Base-by-base conservation (phyloP, 164 flowering plant genomes). In the Kingdonia uniflora region DNA sequence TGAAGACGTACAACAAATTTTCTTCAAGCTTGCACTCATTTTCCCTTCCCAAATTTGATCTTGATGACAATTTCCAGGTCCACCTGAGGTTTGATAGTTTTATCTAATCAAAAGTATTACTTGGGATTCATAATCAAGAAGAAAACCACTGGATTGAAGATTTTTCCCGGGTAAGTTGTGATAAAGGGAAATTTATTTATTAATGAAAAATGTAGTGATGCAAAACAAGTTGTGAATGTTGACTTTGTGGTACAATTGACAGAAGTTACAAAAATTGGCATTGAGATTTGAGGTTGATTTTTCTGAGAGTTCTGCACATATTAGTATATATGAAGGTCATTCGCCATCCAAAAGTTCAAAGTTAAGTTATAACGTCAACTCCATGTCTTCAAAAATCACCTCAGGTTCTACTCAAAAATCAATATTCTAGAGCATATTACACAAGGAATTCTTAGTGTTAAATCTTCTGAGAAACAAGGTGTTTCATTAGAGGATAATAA, bases 61-160 rank as follows among this genome's bases (percentile, higher is more conserved):
- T n/a, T n/a, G n/a, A n/a, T n/a, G 68, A 50, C 81, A 89, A 43
- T 91, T 71, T 70, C 78, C 26, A 70, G 50, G 82, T 73, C 47
- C 76, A 75, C 68, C 42, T 85, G 62, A 88, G 85, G 58, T 88
- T 84, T 78, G 95, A 85, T 69, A 77, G 79, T 65, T 71, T 86
- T 62, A 91, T 80, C 57, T 96, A 80, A 60, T 78, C 87, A 63
- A 91, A 86, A 71, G 90, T 76, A 66, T 84, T 87, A 55, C 90
- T 91, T 65, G 95, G 87, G 26, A 79, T 84, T 52, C 79, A n/a
- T n/a, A n/a, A n/a, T n/a, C n/a, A n/a, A n/a, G n/a, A n/a, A n/a
- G n/a, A n/a, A n/a, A n/a, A n/a, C n/a, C n/a, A n/a, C n/a, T n/a
- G n/a, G n/a, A n/a, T n/a, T n/a, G n/a, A n/a, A n/a, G n/a, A n/a